Evolutionary conservation across 75 land plant genomes (phyloP), one percentile per base, ranked within the genome.

Genomic region (Isoetes taiwanensis): DNA sequence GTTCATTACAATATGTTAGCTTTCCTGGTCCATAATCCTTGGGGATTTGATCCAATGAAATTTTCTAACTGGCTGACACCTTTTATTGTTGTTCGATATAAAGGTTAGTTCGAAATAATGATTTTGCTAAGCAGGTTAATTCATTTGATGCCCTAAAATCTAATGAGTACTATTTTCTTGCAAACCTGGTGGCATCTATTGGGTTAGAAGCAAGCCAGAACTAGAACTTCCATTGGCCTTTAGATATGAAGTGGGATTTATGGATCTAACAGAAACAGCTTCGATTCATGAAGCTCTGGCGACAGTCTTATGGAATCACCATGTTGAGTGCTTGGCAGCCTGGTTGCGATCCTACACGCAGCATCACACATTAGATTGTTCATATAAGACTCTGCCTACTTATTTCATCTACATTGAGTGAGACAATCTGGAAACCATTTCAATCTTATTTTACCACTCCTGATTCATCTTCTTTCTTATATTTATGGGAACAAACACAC

Each of bases 401-500:
- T 2, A 57, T 63, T 12, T 57, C 24, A 23, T 0, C 3, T 53
- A 38, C 0, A 21, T 63, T 29, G 24, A 54, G 37, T 20, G 0
- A 14, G 39, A 54, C 9, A 31, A 32, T 31, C 43, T 42, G 57
- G 59, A 28, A 12, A n/a, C 12, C 25, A 30, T 3, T 63, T 63
- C 17, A 38, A 48, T 25, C 16, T 24, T 8, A 25, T 63, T 28
- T 42, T 63, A 3, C 20, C 12, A 26, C 2, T 8, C 33, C 4
- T 11, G 3, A 0, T 17, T 41, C 62, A 30, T 11, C 14, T 25
- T 1, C 30, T 0, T 2, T 62, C 6, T 38, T 54, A 27, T 43
- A 63, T 25, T 35, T 63, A 31, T 63, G 65, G 65, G 54, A 63
- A 28, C 58, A 54, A 35, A 63, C 65, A 26, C 20, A 35, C 12